A percentile compares a stretch with the other conserved stretches of the same genome.
phyloP scores from a whole-genome alignment of 192 early-diverging fungal species.

The Backusella liffmaniae region DNA sequence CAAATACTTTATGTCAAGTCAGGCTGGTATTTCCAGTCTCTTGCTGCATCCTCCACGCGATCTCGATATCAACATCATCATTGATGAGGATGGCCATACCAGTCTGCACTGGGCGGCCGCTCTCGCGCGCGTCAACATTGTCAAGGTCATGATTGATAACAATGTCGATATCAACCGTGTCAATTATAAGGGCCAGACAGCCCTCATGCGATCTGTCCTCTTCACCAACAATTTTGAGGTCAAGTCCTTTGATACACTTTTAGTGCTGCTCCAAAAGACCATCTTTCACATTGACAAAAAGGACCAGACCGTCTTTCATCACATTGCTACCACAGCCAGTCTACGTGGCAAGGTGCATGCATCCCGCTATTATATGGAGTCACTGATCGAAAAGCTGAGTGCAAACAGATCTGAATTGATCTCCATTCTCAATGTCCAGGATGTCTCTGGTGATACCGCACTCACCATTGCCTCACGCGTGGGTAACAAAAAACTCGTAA shows the following conservation, averaged over 20 bases:
- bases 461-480: constrained; percentile 64
- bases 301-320: constrained; percentile 89
- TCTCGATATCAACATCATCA: constrained; percentile 78
- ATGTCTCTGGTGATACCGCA: constrained; percentile 80
- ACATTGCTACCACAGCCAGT: constrained; percentile 73
- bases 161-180: constrained; percentile 69
- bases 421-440: constrained; percentile 75
- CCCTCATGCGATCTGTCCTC: constrained; percentile 87
- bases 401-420: constrained; percentile 70
- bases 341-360: constrained; percentile 70
- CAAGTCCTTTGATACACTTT: constrained; percentile 69
- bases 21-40: constrained; percentile 15
- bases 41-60: constrained; percentile 52
- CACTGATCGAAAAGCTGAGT: constrained; percentile 67
- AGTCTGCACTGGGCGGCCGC: constrained; percentile 96
- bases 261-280: constrained; percentile 76
- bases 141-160: constrained; percentile 72
- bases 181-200: constrained; percentile 87
- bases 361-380: constrained; percentile 88
- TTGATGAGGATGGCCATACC: constrained; percentile 96
- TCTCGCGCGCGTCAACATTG: constrained; percentile 74
- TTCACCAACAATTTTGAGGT: constrained; percentile 87
- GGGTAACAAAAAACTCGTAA: constrained; percentile 58
- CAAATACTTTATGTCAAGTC: constrained; percentile 29
- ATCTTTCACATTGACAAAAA: constrained; percentile 76